A percentile compares a stretch with the other conserved stretches of the same genome.
These are phyloP conservation scores for Monosporascus sp. DNA, from an alignment of 2,329 filamentous ascomycete genomes.

Conservation along the genomic window DNA sequence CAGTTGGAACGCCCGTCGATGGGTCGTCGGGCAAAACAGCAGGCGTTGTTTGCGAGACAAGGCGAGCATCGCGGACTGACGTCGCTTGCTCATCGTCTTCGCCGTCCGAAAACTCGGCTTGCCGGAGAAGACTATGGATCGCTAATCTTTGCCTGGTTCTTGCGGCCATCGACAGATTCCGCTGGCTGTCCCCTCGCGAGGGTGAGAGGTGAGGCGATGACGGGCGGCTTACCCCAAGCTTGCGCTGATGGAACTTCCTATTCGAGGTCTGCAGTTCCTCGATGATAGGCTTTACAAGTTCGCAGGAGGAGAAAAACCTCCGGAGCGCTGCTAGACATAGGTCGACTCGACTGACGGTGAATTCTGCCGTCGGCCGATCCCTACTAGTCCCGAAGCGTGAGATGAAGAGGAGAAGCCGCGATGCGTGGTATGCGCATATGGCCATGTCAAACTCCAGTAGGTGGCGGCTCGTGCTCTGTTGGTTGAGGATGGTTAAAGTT, in stretches of 20 bases:
- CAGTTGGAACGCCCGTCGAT: too few relatives aligned
- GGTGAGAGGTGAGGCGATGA: not conserved
- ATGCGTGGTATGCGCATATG: slow-evolving; percentile 18
- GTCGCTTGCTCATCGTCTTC: slow-evolving; percentile 18
- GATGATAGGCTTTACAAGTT: slow-evolving; percentile 21
- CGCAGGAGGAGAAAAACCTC: slow-evolving; percentile 20
- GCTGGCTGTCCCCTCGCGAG: slow-evolving; percentile 3
- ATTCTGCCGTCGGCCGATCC: slow-evolving; percentile 15
- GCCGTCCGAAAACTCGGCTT: slow-evolving; percentile 16
- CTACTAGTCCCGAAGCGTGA: slow-evolving; percentile 11
- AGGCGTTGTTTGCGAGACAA: too few relatives aligned
- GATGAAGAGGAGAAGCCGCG: slow-evolving; percentile 17
- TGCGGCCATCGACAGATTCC: slow-evolving; percentile 15
- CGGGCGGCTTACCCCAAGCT: too few relatives aligned
- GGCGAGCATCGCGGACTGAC: not conserved
- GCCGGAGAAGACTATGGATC: slow-evolving; percentile 23
- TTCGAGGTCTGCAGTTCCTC: slow-evolving; percentile 19
- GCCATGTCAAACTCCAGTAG: slow-evolving; percentile 17
- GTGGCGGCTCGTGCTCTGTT: slow-evolving; percentile 9
- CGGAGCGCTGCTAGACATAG: slow-evolving; percentile 18
- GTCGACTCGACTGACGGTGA: slow-evolving; percentile 21
- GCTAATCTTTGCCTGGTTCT: slow-evolving; percentile 18
- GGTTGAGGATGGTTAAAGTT: slow-evolving; percentile 14
- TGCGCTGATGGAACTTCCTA: slow-evolving; percentile 8
- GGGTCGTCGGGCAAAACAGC: too few relatives aligned